These are phyloP conservation scores for Kwoniella bestiolae DNA, from an alignment of 768 basidiomycete species.

Conservation along the genomic window DNA sequence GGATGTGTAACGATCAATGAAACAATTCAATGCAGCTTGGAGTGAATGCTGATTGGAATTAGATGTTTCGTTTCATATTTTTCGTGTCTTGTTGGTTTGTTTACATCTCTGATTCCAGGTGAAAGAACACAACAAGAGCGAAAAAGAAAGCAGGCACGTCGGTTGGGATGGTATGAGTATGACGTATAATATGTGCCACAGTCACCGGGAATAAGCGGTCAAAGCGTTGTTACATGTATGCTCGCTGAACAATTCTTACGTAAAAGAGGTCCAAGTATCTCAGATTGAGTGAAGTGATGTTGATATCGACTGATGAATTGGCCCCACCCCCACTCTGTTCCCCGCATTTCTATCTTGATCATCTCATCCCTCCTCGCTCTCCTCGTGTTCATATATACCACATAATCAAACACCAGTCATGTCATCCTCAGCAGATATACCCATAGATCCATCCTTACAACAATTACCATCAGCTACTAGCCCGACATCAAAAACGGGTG, in stretches of 20 bases:
- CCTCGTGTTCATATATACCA: background rate
- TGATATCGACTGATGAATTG: background rate
- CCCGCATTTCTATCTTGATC: constrained; percentile 16
- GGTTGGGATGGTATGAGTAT: background rate
- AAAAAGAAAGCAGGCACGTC: constrained; percentile 24
- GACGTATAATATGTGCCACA: constrained; percentile 8
- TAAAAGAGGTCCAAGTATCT: background rate
- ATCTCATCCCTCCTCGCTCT: background rate
- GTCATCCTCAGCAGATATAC: constrained; percentile 9
- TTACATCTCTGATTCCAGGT: background rate
- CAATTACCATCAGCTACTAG: background rate
- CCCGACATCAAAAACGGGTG: background rate
- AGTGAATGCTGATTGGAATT: background rate
- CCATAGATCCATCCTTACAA: constrained; percentile 26
- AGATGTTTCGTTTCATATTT: background rate
- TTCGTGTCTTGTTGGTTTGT: background rate
- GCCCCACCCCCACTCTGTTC: constrained; percentile 14
- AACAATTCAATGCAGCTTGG: too few species aligned
- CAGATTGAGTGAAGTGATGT: too few species aligned
- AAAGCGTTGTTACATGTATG: background rate
- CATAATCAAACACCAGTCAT: background rate
- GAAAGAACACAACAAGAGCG: background rate
- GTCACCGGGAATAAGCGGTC: background rate
- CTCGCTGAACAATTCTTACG: background rate
- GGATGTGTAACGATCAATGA: too few species aligned